Percentiles rank a stretch among this genome's conserved stretches.
Conservation (phyloP, 139 green algal genomes). For the Auxenochlorella pyrenoidosa region DNA sequence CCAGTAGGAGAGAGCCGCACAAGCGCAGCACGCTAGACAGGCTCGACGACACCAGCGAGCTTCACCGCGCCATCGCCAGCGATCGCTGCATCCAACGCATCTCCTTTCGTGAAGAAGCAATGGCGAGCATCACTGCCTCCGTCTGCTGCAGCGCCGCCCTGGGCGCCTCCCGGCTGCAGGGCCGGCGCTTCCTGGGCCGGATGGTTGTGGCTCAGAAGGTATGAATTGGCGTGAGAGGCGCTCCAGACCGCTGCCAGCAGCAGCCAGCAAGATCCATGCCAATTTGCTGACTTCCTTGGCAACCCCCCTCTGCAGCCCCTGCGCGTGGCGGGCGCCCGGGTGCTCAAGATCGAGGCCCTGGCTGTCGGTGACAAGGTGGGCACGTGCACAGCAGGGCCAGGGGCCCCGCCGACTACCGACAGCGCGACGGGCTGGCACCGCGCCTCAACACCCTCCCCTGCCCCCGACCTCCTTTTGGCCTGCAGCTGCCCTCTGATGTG, state of each 20-base stretch:
- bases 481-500: constrained; percentile 64
- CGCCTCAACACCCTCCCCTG: background rate
- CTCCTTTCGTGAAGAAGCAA: background rate
- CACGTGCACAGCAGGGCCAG: background rate
- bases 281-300: background rate
- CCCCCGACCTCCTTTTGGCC: background rate
- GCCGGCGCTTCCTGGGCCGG: constrained; percentile 17
- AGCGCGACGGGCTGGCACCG: background rate
- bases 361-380: constrained; percentile 47
- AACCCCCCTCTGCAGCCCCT: background rate
- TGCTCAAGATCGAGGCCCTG: constrained; percentile 31
- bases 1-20: too few relatives aligned
- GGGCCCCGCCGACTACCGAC: background rate
- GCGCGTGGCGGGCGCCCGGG: background rate
- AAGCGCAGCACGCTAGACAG: too few relatives aligned
- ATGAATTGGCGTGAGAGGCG: too few relatives aligned
- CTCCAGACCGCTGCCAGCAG: too few relatives aligned
- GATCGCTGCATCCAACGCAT: too few relatives aligned
- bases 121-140: background rate
- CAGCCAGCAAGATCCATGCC: background rate
- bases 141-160: background rate
- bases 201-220: constrained; percentile 18
- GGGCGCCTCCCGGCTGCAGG: background rate
- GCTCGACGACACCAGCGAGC: too few relatives aligned
- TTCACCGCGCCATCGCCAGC: too few relatives aligned